A percentile compares a stretch with the other conserved stretches of the same genome.
Evolutionary conservation across 106 monocot genomes (phyloP).

Genomic region (Phalaenopsis equestris): DNA sequence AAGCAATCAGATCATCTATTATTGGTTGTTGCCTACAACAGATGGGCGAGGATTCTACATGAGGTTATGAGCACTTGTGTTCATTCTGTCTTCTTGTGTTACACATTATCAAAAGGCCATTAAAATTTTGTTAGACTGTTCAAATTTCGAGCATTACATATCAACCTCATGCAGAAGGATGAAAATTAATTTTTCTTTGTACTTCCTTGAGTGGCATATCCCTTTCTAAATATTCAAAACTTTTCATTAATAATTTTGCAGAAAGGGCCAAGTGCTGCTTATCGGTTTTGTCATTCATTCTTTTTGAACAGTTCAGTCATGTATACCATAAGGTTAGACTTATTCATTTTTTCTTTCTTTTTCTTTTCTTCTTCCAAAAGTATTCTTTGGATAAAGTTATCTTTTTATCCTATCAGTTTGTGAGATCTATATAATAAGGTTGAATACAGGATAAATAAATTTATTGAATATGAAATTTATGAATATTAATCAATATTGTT

Average conservation of each 20-base stretch:
- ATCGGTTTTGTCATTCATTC: conserved; percentile 74
- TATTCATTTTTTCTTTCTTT: not conserved
- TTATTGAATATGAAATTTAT: not conserved
- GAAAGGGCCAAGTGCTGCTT: conserved; percentile 82
- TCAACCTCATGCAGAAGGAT: not conserved
- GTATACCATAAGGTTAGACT: conserved; percentile 80
- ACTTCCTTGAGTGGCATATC: not conserved
- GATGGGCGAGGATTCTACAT: conserved; percentile 66
- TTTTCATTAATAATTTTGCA: conserved; percentile 28
- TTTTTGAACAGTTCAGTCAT: conserved; percentile 86
- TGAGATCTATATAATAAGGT: not conserved
- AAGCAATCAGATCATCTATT: conserved; percentile 83
- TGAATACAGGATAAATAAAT: not conserved
- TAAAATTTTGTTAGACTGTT: not conserved
- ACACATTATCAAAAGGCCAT: not conserved
- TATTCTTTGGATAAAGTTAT: not conserved
- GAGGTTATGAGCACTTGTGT: conserved; percentile 29
- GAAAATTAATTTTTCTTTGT: not conserved
- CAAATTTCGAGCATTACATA: not conserved
- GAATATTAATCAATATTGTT: not conserved
- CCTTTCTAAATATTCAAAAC: not conserved
- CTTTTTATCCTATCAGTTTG: not conserved
- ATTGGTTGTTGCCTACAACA: conserved; percentile 71
- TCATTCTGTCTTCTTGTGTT: not conserved
- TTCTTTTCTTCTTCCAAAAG: too few relatives aligned